Conservation (phyloP, 2,329 filamentous ascomycete species). For the Stachybotrys chlorohalonatus region DNA sequence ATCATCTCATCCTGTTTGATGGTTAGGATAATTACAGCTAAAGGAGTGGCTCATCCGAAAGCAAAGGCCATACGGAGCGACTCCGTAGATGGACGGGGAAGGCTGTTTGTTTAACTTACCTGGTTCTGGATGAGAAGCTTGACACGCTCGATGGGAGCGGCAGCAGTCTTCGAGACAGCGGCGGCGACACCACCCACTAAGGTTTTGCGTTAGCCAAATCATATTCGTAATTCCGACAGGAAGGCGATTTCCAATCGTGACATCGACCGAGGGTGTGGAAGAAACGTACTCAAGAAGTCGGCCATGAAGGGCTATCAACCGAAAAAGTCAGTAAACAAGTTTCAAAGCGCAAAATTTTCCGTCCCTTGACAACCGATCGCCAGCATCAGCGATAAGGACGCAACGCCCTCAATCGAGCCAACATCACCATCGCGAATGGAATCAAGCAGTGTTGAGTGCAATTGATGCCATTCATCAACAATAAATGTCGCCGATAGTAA, state of each 20-base stretch:
- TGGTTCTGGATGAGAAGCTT: constrained; percentile 99
- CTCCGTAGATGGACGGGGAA: background rate
- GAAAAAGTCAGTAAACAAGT: constrained; percentile 2
- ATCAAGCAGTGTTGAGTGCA: background rate
- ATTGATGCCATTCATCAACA: constrained; percentile 7
- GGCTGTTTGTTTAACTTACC: constrained; percentile 48
- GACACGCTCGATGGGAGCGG: constrained; percentile 99
- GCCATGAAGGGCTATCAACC: constrained; percentile 74
- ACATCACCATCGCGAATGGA: background rate
- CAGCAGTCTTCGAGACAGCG: constrained; percentile 99
- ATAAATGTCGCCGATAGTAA: background rate
- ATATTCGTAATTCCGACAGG: background rate
- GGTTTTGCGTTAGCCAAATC: constrained; percentile 9
- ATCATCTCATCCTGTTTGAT: constrained; percentile 92
- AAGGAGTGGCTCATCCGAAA: background rate
- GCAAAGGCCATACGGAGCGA: background rate
- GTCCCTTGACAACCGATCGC: background rate
- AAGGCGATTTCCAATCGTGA: constrained; percentile 3
- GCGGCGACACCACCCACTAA: constrained; percentile 99
- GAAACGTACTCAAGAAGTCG: constrained; percentile 94
- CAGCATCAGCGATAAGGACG: background rate
- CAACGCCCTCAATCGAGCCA: background rate
- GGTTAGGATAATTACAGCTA: constrained; percentile 18
- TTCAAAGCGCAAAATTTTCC: background rate
- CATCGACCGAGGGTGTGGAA: constrained; percentile 5